These are phyloP conservation scores for Ogataea paraovalis DNA, from an alignment of 805 yeast genomes.

Conservation along the genomic window DNA sequence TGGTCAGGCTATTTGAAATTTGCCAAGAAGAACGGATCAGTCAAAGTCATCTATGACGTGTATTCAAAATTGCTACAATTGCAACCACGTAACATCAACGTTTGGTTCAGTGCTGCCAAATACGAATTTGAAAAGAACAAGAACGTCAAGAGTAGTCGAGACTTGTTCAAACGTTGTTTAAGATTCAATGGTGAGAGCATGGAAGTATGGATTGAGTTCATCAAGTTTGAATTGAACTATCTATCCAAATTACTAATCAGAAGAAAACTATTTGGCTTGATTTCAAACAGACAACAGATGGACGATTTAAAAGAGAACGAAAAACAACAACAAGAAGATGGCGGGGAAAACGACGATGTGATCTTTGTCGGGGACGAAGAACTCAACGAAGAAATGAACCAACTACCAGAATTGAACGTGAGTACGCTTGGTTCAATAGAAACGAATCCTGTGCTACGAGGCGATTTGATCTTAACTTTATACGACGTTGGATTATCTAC, in stretches of 20 bases:
- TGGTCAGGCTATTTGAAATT: slow-evolving; percentile 77
- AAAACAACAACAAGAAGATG: slow-evolving; percentile 27
- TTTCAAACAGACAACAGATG: slow-evolving; percentile 66
- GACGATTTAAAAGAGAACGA: slow-evolving; percentile 42
- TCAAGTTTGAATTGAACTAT: slow-evolving; percentile 83
- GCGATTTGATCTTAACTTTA: slow-evolving; percentile 68
- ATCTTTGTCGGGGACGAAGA: slow-evolving; percentile 21
- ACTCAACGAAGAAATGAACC: slow-evolving; percentile 46
- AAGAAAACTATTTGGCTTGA: slow-evolving; percentile 74
- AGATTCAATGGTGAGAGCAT: slow-evolving; percentile 74
- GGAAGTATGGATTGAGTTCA: slow-evolving; percentile 79
- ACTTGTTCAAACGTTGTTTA: slow-evolving; percentile 76
- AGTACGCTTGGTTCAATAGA: slow-evolving; percentile 83
- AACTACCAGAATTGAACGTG: slow-evolving; percentile 83
- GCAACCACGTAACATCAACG: slow-evolving; percentile 86
- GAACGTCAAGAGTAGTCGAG: slow-evolving; percentile 84
- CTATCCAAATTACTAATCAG: slow-evolving; percentile 80
- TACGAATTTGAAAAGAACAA: slow-evolving; percentile 89
- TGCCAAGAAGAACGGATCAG: slow-evolving; percentile 63
- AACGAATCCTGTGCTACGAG: slow-evolving; percentile 72
- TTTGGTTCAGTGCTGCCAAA: slow-evolving; percentile 94
- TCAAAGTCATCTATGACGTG: slow-evolving; percentile 68
- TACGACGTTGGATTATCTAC: slow-evolving; percentile 62
- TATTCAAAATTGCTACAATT: slow-evolving; percentile 74
- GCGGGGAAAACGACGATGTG: not conserved